phyloP scores from a whole-genome alignment of 768 basidiomycete species.

The Lentinus tigrinus region DNA sequence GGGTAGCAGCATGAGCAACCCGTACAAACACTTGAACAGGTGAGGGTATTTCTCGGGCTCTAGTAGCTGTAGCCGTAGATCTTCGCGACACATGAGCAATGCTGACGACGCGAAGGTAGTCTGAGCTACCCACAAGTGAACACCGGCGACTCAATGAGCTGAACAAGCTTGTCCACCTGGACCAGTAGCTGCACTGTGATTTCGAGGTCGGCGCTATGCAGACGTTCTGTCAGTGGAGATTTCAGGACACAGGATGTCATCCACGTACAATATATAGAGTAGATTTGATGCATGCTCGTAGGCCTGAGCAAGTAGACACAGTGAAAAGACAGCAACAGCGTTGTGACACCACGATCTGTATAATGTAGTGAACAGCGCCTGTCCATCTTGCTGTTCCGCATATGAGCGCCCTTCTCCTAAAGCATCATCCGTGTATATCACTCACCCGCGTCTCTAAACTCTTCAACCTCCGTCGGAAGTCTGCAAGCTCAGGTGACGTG shows the following conservation, averaged over 20 bases:
- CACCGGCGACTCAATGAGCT: conserved; percentile 96
- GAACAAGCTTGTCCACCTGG: conserved; percentile 96
- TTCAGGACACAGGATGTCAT: not conserved
- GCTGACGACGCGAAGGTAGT: not conserved
- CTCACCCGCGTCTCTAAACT: conserved; percentile 88
- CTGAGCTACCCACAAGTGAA: conserved; percentile 76
- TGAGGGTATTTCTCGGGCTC: conserved; percentile 97
- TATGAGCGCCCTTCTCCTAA: not conserved
- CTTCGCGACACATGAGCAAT: conserved; percentile 34
- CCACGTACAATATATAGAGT: conserved; percentile 85
- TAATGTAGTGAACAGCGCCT: conserved; percentile 88
- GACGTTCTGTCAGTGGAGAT: not conserved
- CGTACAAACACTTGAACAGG: conserved; percentile 97
- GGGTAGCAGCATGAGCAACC: conserved; percentile 93
- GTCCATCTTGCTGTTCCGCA: conserved; percentile 81
- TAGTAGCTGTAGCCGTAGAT: conserved; percentile 87
- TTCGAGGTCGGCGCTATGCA: conserved; percentile 85
- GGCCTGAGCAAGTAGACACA: conserved; percentile 95
- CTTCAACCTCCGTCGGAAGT: conserved; percentile 90
- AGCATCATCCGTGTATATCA: conserved; percentile 1
- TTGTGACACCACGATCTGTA: conserved; percentile 99
- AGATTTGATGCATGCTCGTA: conserved; percentile 99
- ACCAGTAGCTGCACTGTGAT: conserved; percentile 93
- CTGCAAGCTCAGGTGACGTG: conserved; percentile 92
- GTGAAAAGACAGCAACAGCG: conserved; percentile 92